phyloP scores from a whole-genome alignment of 768 basidiomycete species.

The Coprinopsis cinerea region DNA sequence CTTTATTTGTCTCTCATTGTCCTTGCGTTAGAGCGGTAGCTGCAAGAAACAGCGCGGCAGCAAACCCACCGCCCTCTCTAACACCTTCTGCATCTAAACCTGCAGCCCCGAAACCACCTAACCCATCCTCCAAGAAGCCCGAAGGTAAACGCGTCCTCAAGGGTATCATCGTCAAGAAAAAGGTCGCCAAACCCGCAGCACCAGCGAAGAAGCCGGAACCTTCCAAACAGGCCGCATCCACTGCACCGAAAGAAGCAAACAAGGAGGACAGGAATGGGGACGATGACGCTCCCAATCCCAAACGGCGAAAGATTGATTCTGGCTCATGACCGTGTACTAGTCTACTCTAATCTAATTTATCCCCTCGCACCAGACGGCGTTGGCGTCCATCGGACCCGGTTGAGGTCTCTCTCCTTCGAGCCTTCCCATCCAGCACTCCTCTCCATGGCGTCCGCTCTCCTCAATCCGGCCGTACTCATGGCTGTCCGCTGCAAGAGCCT shows the following conservation, averaged over 20 bases:
- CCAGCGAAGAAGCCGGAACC: slow-evolving; percentile 8
- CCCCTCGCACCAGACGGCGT: slow-evolving; percentile 41
- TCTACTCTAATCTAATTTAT: slow-evolving; percentile 3
- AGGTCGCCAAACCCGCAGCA: slow-evolving; percentile 34
- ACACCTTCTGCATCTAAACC: slow-evolving; percentile 26
- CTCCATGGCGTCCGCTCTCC: slow-evolving; percentile 67
- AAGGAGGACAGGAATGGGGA: slow-evolving; percentile 16
- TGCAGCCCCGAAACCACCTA: slow-evolving; percentile 24
- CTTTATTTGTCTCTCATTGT: background rate
- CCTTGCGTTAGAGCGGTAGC: slow-evolving; percentile 48
- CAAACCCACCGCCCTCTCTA: slow-evolving; percentile 38
- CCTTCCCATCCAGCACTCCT: slow-evolving; percentile 52
- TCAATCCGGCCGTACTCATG: slow-evolving; percentile 53
- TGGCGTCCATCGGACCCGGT: slow-evolving; percentile 72
- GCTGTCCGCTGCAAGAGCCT: slow-evolving; percentile 70
- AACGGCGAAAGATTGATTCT: slow-evolving; percentile 50
- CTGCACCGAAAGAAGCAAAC: too few relatives aligned
- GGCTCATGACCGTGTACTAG: slow-evolving; percentile 11
- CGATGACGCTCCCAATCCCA: slow-evolving; percentile 37
- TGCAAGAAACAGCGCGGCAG: slow-evolving; percentile 48
- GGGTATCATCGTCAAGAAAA: slow-evolving; percentile 79
- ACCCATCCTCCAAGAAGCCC: slow-evolving; percentile 42
- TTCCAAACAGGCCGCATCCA: too few relatives aligned
- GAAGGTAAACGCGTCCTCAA: slow-evolving; percentile 64
- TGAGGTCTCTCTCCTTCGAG: slow-evolving; percentile 54